A percentile compares a stretch with the other conserved stretches of the same genome.
Evolutionary conservation across 495 filamentous ascomycete genomes (phyloP).

Genomic region (Neurospora intermedia): DNA sequence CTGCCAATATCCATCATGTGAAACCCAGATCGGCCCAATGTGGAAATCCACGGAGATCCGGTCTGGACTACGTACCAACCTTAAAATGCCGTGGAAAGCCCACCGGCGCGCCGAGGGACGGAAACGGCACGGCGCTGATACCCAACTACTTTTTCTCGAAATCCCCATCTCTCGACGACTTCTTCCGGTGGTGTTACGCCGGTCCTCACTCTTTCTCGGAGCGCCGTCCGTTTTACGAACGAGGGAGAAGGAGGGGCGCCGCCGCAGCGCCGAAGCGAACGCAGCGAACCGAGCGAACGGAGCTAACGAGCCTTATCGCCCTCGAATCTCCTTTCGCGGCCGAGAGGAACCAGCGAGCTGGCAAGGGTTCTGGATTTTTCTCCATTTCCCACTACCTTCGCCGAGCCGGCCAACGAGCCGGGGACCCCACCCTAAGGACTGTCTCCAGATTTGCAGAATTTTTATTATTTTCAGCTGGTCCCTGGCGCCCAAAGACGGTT

Average conservation of each 20-base stretch:
- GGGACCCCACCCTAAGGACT: conserved; percentile 14
- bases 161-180: background rate
- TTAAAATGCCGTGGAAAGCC: background rate
- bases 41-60: background rate
- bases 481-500: conserved; percentile 1
- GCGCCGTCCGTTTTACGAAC: background rate
- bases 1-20: background rate
- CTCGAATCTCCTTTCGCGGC: conserved; percentile 24
- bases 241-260: background rate
- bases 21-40: background rate
- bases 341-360: conserved; percentile 9
- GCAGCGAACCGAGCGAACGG: conserved; percentile 5
- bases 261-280: background rate
- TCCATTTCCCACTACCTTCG: background rate
- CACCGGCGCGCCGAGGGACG: background rate
- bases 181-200: background rate
- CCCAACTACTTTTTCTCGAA: background rate
- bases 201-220: background rate
- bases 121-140: background rate
- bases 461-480: conserved; percentile 6
- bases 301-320: conserved; percentile 23
- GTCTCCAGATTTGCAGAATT: conserved; percentile 28
- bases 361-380: background rate
- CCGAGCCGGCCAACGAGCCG: conserved; percentile 11
- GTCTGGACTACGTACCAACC: background rate